Evolutionary conservation across 768 basidiomycete species (phyloP), one percentile per base, ranked within the genome.

Genomic region (Boletus pseudo-olivaceus): DNA sequence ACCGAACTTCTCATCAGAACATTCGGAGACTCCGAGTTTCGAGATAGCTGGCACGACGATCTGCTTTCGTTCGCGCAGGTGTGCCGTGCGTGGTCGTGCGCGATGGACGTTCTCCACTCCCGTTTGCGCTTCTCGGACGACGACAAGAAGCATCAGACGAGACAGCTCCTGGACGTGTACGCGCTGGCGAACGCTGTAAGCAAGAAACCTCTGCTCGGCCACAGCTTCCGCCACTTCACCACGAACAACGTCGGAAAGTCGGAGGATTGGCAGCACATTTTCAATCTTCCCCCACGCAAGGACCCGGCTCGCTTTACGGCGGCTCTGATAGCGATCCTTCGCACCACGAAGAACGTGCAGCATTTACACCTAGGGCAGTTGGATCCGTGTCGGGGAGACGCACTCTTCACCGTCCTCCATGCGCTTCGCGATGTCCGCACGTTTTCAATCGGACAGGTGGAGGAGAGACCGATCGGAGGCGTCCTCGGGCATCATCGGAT

Each of bases 51-150:
- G 64, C 57, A 58, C 23, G 19, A 39, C 19, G 64, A 65, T 55
- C 47, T 65, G 8, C 47, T 65, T 2, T 66, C 64, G 0, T 65
- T 66, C n/a, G 64, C 64, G 14, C 64, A 63, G 12, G 64, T 63
- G 3, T 65, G 64, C 23, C 59, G 55, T 3, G 47, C 64, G 14
- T 65, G 64, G 64, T 49, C 59, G 15, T 65, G 64, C 30, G 64
- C 64, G 27, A 63, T 65, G 59, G 51, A 56, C 1, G 23, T 65
- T 27, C 57, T 65, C 29, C 61, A 55, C 20, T 19, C 56, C 20
- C 49, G 44, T 2, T 4, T 64, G 10, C 34, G 5, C 29, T 66
- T 66, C 43, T 64, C 64, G 9, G 61, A 66, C 34, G 55, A 55
- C 2, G 55, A 47, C 23, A 33, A 14, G 8, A 11, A 12, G 11